Base-by-base conservation (phyloP, 2,329 filamentous ascomycete species). In the Ascomycota sp. region DNA sequence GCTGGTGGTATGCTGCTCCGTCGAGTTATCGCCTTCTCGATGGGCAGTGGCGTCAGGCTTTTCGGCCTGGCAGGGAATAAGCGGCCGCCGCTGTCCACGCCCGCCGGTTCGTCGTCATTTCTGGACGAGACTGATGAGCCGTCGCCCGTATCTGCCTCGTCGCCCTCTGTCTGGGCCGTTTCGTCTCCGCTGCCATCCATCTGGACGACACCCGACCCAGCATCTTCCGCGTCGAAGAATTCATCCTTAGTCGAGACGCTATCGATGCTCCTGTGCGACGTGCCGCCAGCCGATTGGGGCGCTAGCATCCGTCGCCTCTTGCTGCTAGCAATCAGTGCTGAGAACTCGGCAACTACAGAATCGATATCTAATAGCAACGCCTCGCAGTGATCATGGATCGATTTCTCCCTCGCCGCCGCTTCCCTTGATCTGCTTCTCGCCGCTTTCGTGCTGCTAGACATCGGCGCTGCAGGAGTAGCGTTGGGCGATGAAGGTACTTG, bases 171-270 rank as follows among this genome's bases (percentile, higher is more conserved):
- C 25, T 35, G 31, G 8, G 36, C 26, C 12, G 33, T 39, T 36
- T 78, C 76, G 30, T 75, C 73, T 29, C 79, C 78, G 43, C 71
- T 80, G 27, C 67, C 70, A 35, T 60, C 52, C 30, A 94, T 86
- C 29, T 74, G 74, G 36, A 92, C 60, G 7, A 93, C 61, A 32
- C 79, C 73, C 7, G 75, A 72, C 11, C 56, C 56, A 17, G 53
- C 58, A 40, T 68, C 66, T 43, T 77, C 73, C 1, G 89, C 89
- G 48, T 98, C 89, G 42, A 94, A 98, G 53, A 95, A 98, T 47
- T 95, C 86, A 33, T 92, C 80, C 2, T 20, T 30, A 12, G 79
- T 76, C 15, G 66, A 65, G 4, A 74, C 64, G 0, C 83, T 92
- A 36, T 93, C 85, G 31, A 91, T 69, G 44, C 83, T 93, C 43